These are phyloP conservation scores for Colletotrichum acutatum DNA, from an alignment of 2,329 filamentous ascomycete genomes.

Conservation along the genomic window DNA sequence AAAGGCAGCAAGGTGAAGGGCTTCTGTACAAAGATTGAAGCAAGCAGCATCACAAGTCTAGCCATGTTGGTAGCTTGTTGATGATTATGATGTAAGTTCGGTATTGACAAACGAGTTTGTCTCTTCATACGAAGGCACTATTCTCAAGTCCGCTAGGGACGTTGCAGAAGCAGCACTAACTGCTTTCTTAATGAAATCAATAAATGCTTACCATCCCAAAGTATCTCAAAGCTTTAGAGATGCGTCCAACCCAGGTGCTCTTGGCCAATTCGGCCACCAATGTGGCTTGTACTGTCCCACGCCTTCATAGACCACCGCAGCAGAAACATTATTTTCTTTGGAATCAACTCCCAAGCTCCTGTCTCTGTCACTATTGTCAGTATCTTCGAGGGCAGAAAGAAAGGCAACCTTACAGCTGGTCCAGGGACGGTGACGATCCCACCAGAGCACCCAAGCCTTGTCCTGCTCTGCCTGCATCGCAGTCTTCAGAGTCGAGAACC, in stretches of 20 bases:
- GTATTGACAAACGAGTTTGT: not conserved
- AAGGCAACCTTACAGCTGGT: not conserved
- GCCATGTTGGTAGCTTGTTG: no score
- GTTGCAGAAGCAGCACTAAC: not conserved
- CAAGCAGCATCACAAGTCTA: not conserved
- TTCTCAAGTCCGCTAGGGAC: not conserved
- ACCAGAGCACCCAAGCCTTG: not conserved
- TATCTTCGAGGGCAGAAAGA: not conserved
- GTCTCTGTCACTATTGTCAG: not conserved
- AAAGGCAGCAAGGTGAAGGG: not conserved
- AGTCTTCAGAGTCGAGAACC: not conserved
- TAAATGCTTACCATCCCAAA: not conserved
- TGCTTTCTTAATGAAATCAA: rapidly evolving
- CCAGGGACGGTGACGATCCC: not conserved
- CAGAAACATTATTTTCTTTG: not conserved
- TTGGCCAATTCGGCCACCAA: not conserved
- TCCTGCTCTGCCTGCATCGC: not conserved
- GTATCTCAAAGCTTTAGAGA: not conserved
- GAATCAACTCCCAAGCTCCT: no score
- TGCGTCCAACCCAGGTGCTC: not conserved
- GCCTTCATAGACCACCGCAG: not conserved
- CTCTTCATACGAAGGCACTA: not conserved
- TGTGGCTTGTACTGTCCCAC: not conserved
- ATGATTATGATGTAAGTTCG: not conserved
- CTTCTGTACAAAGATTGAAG: not conserved